Percentiles rank a stretch among this genome's conserved stretches.
These are phyloP conservation scores for Trypanosoma cruzi DNA, from an alignment of 208 protist genomes.

Conservation along the genomic window DNA sequence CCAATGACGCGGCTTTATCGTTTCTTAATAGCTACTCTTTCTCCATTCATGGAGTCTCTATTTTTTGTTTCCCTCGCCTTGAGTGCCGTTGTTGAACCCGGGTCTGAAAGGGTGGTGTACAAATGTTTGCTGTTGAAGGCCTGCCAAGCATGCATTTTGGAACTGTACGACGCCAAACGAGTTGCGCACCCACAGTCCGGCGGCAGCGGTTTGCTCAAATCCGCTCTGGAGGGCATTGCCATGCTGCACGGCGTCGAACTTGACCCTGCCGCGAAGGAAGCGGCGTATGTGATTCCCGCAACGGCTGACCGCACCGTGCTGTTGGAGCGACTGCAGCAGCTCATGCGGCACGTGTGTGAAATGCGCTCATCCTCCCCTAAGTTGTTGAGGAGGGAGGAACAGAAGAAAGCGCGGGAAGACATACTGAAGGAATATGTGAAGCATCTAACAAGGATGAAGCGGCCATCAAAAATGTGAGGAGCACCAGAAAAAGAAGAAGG, in stretches of 20 bases:
- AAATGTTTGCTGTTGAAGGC: constrained; percentile 9
- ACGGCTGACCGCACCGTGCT: not conserved
- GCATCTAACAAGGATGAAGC: not conserved
- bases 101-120: constrained; percentile 1
- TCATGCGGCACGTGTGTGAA: constrained; percentile 2
- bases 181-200: constrained; percentile 15
- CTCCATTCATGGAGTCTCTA: constrained; percentile 20
- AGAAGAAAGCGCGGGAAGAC: not conserved
- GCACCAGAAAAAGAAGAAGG: not conserved
- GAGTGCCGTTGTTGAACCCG: constrained; percentile 8
- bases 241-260: not conserved
- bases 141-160: constrained; percentile 16
- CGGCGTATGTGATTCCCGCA: constrained; percentile 9
- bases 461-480: constrained; percentile 18
- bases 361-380: not conserved
- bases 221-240: constrained; percentile 10
- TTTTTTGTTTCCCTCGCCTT: constrained; percentile 23
- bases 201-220: constrained; percentile 12
- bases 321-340: not conserved
- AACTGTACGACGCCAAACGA: constrained; percentile 4
- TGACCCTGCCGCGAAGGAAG: constrained; percentile 1
- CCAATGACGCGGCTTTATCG: not conserved
- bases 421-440: constrained; percentile 15
- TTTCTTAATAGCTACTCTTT: constrained; percentile 11
- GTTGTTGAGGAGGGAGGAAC: not conserved